Percentiles rank a stretch among this genome's conserved stretches.
phyloP scores from a whole-genome alignment of 257 asterid species.

The Lycium barbarum region DNA sequence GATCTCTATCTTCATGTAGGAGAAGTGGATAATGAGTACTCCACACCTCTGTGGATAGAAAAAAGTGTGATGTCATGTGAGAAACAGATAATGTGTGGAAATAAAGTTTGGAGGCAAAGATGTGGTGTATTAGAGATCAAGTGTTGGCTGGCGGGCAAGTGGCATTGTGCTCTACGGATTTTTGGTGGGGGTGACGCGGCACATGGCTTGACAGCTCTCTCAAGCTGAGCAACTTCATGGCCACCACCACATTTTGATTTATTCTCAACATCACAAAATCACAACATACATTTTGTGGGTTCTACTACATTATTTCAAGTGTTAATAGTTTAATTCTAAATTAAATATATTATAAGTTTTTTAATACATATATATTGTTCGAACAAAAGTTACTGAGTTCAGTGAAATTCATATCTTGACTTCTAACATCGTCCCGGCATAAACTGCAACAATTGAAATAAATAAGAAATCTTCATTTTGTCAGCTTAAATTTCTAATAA shows the following conservation, averaged over 20 bases:
- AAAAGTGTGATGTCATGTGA: conserved; percentile 15
- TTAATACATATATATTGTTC: too few species aligned
- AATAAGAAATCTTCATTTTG: not conserved
- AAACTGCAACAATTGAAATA: not conserved
- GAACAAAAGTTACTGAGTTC: too few species aligned
- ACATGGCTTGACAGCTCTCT: conserved; percentile 30
- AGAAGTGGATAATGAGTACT: conserved; percentile 12
- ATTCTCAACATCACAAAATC: not conserved
- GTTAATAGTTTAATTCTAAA: too few species aligned
- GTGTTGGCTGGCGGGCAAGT: conserved; percentile 18
- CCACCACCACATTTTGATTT: conserved; percentile 25
- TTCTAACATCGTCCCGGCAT: too few species aligned
- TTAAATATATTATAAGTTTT: too few species aligned
- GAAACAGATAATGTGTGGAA: conserved; percentile 24
- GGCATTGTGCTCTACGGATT: not conserved
- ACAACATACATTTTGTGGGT: too few species aligned
- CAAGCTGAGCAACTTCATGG: not conserved
- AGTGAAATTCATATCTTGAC: too few species aligned
- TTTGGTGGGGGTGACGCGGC: not conserved
- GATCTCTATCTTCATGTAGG: not conserved
- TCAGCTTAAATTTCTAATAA: not conserved
- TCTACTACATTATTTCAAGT: too few species aligned
- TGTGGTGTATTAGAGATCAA: not conserved
- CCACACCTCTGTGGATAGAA: not conserved
- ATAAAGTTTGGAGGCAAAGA: conserved; percentile 18